Conservation (phyloP, 2,329 filamentous ascomycete genomes). For the Aureobasidium sp. region DNA sequence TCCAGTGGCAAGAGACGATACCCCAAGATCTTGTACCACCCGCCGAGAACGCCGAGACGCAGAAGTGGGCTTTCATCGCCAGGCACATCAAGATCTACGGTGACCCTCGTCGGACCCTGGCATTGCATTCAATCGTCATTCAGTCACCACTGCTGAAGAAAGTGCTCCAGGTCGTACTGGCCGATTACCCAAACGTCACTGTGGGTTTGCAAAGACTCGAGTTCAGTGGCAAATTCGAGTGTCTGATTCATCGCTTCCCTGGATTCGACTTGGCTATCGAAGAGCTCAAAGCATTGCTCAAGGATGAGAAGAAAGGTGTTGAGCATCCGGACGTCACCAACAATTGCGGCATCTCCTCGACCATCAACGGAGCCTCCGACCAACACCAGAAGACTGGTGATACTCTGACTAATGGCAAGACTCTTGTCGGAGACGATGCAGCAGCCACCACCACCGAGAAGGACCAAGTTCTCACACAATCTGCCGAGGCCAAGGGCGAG, state of each 20-base stretch:
- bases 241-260: constrained; percentile 58
- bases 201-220: constrained; percentile 51
- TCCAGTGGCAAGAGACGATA: constrained; percentile 48
- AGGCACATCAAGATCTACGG: constrained; percentile 43
- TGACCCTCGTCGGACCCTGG: constrained; percentile 51
- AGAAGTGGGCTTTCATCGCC: constrained; percentile 52
- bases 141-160: constrained; percentile 54
- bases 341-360: background rate
- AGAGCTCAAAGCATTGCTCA: constrained; percentile 16
- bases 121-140: constrained; percentile 54
- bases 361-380: background rate
- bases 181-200: constrained; percentile 52
- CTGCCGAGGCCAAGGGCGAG: background rate
- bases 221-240: constrained; percentile 52
- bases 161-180: constrained; percentile 46
- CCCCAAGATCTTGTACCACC: constrained; percentile 47
- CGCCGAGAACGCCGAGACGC: constrained; percentile 53
- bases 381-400: background rate
- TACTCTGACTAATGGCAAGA: background rate
- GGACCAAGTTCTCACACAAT: background rate
- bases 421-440: background rate
- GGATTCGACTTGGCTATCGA: constrained; percentile 33
- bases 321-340: background rate
- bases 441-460: background rate
- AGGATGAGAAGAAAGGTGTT: background rate